Evolutionary conservation across 768 basidiomycete species (phyloP), one percentile per base, ranked within the genome.

Genomic region (Candolleomyces aberdarensis): DNA sequence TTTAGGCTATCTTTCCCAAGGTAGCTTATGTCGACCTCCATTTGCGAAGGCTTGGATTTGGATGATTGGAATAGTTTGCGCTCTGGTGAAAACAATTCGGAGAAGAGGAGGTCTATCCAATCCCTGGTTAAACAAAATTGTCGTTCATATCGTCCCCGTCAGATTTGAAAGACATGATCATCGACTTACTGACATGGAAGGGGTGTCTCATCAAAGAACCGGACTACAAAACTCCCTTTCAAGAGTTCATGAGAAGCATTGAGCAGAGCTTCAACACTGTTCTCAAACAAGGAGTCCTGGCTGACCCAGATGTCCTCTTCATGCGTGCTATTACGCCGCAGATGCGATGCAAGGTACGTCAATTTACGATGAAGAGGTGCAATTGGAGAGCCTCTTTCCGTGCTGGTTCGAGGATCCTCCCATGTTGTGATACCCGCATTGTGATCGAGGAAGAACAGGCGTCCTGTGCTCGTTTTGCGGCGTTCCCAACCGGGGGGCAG

Each of bases 331-430:
- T 41, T 26, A 36, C 31, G 39, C n/a, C 54, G 54, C 20, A 56
- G 54, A 19, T 56, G 54, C 15, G 54, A 56, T 20, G 54, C 40
- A 5, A 56, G 20, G 20, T 56, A 56, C 17, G 40, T n/a, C 19
- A 56, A 19, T 22, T 56, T 56, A 11, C 54, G 54, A 40, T 39
- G 54, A 39, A 56, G 54, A 43, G 54, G 54, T 19, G 54, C 54
- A 11, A 56, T 14, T 8, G 22, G 54, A 3, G 54, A 56, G 9
- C 20, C 40, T 22, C 40, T 32, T 17, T 56, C 54, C 15, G 20
- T 3, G 19, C 40, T 43, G 5, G n/a, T 22, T 20, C 39, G 31
- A 14, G 52, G 54, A 39, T 56, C 54, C 17, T 36, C 54, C 54
- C 54, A 56, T 17, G 54, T 56, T 7, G 54, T 56, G 10, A 43